Evolutionary conservation across 83 land plant genomes (phyloP).

Genomic region (Diphasiastrum complanatum): DNA sequence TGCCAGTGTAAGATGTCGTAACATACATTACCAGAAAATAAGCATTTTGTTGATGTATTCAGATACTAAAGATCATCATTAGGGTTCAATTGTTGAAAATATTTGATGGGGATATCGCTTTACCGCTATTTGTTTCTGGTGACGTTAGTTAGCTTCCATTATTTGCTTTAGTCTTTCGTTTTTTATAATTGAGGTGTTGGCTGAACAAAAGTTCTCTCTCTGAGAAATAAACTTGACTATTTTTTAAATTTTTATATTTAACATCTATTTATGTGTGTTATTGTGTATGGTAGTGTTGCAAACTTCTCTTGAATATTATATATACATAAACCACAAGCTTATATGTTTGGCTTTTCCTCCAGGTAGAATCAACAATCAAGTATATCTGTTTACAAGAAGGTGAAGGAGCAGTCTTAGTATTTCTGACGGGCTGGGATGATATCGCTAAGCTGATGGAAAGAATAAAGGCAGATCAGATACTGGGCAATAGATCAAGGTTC

Average conservation of each 20-base stretch:
- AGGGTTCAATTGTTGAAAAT: too few species aligned
- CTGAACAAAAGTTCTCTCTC: too few species aligned
- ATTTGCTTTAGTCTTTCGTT: too few species aligned
- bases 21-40: too few species aligned
- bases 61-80: too few species aligned
- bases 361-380: constrained; percentile 84
- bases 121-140: too few species aligned
- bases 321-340: not conserved
- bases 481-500: constrained; percentile 52
- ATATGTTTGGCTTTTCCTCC: constrained; percentile 1
- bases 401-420: constrained; percentile 85
- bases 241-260: not conserved
- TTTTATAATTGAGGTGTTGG: too few species aligned
- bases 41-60: too few species aligned
- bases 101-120: too few species aligned
- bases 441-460: constrained; percentile 84
- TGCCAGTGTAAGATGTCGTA: too few species aligned
- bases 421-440: constrained; percentile 98
- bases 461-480: constrained; percentile 46
- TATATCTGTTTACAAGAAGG: constrained; percentile 67
- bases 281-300: not conserved
- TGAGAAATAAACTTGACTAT: not conserved
- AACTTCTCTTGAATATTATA: not conserved
- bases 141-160: too few species aligned
- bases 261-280: not conserved